Evolutionary conservation across 257 asterid genomes (phyloP).

Genomic region (Handroanthus guayacan): DNA sequence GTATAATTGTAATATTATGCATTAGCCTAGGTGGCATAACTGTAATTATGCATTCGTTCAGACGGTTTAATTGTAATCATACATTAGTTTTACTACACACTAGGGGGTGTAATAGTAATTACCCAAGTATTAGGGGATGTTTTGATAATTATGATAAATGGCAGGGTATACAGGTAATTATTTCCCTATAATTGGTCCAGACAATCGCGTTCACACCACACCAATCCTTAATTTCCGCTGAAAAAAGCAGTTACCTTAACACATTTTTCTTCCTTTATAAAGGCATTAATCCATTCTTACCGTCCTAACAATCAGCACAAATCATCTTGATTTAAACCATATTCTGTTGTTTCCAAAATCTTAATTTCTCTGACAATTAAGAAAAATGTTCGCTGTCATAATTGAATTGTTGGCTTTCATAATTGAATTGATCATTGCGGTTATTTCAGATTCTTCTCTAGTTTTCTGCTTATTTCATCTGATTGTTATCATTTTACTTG

Average conservation of each 20-base stretch:
- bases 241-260: constrained; percentile 45
- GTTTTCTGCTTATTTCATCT: constrained; percentile 77
- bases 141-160: not conserved
- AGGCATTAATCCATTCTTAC: constrained; percentile 6
- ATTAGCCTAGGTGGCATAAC: no score
- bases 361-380: not conserved
- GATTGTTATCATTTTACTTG: constrained; percentile 60
- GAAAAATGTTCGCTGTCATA: constrained; percentile 34
- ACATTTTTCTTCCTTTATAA: constrained; percentile 40
- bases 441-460: constrained; percentile 62
- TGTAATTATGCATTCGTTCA: no score
- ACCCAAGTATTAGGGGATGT: no score
- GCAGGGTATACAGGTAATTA: not conserved
- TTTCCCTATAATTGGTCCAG: not conserved
- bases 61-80: no score
- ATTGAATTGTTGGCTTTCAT: constrained; percentile 47
- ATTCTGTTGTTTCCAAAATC: not conserved
- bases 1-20: no score
- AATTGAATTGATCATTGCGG: constrained; percentile 54
- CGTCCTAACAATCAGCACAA: constrained; percentile 15
- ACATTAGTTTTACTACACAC: no score
- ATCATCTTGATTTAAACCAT: constrained; percentile 10
- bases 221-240: constrained; percentile 13
- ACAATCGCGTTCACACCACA: constrained; percentile 46
- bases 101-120: no score